Conservation (phyloP, 768 basidiomycete species). For the Trametes punicea region DNA sequence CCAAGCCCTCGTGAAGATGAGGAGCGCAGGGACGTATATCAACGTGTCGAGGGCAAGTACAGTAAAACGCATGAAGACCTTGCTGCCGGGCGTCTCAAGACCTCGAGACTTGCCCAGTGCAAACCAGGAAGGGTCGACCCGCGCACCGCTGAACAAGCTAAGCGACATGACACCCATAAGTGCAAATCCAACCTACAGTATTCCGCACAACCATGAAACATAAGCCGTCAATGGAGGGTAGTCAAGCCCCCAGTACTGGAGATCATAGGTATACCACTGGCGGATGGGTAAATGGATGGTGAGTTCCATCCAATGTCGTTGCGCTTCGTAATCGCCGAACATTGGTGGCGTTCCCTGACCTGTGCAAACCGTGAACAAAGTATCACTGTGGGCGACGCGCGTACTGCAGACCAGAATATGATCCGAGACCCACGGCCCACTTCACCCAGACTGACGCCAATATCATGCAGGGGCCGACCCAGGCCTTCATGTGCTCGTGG, state of each 20-base stretch:
- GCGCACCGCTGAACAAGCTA: constrained; percentile 39
- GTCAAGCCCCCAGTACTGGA: constrained; percentile 92
- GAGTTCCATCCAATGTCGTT: constrained; percentile 94
- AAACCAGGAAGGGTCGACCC: constrained; percentile 63
- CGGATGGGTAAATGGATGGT: constrained; percentile 70
- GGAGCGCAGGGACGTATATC: constrained; percentile 71
- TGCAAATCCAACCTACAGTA: constrained; percentile 47
- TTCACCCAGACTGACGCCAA: constrained; percentile 56
- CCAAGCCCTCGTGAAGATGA: constrained; percentile 65
- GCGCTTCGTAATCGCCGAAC: constrained; percentile 92
- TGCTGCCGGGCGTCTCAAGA: constrained; percentile 61
- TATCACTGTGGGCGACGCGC: constrained; percentile 11
- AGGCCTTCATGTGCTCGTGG: constrained; percentile 53
- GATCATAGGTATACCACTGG: constrained; percentile 87
- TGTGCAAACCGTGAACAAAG: constrained; percentile 28
- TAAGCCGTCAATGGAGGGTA: constrained; percentile 95
- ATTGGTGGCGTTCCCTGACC: constrained; percentile 73
- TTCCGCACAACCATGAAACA: constrained; percentile 78
- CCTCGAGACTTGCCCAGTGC: constrained; percentile 67
- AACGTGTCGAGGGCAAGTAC: constrained; percentile 68
- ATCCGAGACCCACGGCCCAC: constrained; percentile 67
- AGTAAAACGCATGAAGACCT: constrained; percentile 76
- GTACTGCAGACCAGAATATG: constrained; percentile 69
- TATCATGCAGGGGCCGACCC: constrained; percentile 58
- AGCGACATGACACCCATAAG: background rate